Conservation (phyloP, 306 rosid species). For the Cucumis melo region DNA sequence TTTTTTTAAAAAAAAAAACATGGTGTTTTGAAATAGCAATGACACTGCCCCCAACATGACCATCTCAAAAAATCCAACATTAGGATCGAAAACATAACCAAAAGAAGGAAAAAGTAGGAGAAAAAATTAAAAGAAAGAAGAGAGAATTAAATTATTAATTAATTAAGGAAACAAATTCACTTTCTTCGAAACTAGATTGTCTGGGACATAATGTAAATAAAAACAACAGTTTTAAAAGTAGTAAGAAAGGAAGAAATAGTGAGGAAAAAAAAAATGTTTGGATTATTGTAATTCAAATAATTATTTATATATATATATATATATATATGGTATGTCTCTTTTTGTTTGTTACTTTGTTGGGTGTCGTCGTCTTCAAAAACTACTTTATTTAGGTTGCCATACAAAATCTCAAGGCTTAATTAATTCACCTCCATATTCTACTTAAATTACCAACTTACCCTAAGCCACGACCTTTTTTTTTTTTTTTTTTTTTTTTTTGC, state of each 20-base stretch:
- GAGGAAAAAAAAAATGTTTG: not conserved
- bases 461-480: not conserved
- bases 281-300: not conserved
- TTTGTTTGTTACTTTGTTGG: too few relatives aligned
- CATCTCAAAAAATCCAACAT: not conserved
- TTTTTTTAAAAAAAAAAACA: too few relatives aligned
- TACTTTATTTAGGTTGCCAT: not conserved
- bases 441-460: not conserved
- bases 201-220: not conserved
- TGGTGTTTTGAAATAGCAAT: not conserved
- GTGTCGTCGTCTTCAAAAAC: not conserved
- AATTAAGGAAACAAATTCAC: not conserved
- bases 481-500: too few relatives aligned
- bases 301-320: not conserved
- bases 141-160: not conserved
- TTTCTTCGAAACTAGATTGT: not conserved
- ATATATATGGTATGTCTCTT: not conserved
- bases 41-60: conserved; percentile 9
- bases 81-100: not conserved
- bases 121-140: not conserved
- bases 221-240: not conserved
- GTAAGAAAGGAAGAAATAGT: not conserved
- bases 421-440: not conserved
- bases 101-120: not conserved
- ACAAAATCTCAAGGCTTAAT: not conserved